Conservation (phyloP, 2,329 filamentous ascomycete genomes). For the Fusarium aywerte region DNA sequence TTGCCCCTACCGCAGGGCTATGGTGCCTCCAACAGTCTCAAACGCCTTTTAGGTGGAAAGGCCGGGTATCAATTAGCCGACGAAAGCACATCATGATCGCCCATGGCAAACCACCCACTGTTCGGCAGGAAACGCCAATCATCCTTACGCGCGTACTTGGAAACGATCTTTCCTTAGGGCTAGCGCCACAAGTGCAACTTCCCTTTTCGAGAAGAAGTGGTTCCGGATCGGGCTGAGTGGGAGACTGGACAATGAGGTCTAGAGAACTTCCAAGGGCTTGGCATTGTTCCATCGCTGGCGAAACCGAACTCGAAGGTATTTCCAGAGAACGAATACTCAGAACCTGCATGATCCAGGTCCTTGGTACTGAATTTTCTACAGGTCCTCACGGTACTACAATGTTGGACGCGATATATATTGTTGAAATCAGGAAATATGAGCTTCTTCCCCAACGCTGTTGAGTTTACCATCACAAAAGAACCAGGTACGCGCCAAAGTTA, state of each 20-base stretch:
- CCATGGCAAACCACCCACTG: background rate
- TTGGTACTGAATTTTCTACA: background rate
- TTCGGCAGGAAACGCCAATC: background rate
- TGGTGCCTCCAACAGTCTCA: background rate
- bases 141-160: constrained; percentile 1
- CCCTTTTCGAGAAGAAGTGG: background rate
- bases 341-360: background rate
- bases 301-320: background rate
- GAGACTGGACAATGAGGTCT: background rate
- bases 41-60: background rate
- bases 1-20: background rate
- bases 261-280: background rate
- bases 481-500: background rate
- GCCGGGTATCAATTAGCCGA: background rate
- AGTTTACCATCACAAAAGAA: background rate
- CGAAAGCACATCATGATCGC: background rate
- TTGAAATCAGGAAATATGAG: background rate
- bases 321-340: background rate
- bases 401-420: background rate
- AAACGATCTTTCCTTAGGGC: background rate
- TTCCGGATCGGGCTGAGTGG: constrained; percentile 10
- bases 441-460: background rate
- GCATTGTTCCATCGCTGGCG: background rate
- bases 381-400: background rate
- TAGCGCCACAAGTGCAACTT: constrained; percentile 3